phyloP scores from a whole-genome alignment of 768 basidiomycete genomes.

The Trametes cubensis region DNA sequence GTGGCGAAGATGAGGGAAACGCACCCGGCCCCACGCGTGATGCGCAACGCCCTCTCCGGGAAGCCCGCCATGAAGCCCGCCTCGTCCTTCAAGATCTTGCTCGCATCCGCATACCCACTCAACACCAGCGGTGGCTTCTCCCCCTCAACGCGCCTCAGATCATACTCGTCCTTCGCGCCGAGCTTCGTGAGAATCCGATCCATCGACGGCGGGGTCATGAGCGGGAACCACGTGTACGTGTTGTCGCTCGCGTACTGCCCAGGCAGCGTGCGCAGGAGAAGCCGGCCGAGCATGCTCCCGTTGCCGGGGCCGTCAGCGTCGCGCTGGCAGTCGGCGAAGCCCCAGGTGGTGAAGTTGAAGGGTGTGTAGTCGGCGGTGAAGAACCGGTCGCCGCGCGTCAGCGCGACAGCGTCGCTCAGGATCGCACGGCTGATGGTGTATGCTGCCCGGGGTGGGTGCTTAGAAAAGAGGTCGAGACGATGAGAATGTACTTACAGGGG shows the following conservation, averaged over 20 bases:
- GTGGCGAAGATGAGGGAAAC: conserved; percentile 9
- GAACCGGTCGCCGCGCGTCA: conserved; percentile 83
- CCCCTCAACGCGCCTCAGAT: conserved; percentile 50
- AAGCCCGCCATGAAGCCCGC: conserved; percentile 53
- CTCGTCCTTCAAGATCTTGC: conserved; percentile 51
- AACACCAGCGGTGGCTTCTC: conserved; percentile 37
- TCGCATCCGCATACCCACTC: conserved; percentile 52
- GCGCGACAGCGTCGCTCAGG: conserved; percentile 82
- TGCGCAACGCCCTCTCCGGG: conserved; percentile 48
- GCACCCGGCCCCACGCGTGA: conserved; percentile 66
- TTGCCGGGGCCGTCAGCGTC: conserved; percentile 72
- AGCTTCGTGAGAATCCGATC: conserved; percentile 57
- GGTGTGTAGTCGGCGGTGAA: conserved; percentile 84
- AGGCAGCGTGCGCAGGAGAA: conserved; percentile 76
- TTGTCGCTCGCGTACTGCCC: conserved; percentile 69
- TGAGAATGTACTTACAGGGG: conserved; percentile 74
- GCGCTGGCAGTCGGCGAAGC: conserved; percentile 80
- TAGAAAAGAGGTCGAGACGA: neutral
- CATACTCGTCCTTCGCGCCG: conserved; percentile 56
- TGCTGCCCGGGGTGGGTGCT: conserved; percentile 39
- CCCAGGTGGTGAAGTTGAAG: conserved; percentile 81
- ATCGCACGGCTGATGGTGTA: conserved; percentile 87
- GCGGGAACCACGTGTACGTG: conserved; percentile 85
- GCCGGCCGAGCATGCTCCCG: conserved; percentile 73
- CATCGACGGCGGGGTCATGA: conserved; percentile 80